Evolutionary conservation across 768 basidiomycete genomes (phyloP), one percentile per base, ranked within the genome.

Genomic region (Phlegmacium glaucopus): DNA sequence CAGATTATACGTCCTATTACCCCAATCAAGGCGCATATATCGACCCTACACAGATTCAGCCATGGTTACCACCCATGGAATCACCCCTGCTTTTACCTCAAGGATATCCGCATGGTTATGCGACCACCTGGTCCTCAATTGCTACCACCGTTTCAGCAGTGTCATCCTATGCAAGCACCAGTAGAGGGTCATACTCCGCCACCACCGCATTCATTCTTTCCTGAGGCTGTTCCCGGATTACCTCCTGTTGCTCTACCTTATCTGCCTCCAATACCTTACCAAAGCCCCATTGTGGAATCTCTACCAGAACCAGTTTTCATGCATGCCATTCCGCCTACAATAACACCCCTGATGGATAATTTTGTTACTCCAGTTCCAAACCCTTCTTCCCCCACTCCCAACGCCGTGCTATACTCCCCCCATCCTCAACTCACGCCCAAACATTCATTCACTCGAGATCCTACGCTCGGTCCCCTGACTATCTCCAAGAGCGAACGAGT

Each of bases 361-460:
- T n/a, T n/a, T n/a, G n/a, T n/a, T n/a, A n/a, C n/a, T n/a, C n/a
- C 22, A 22, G 22, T 22, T 22, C 22, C 22, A 22, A 22, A 22
- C n/a, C 22, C 22, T 16, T 51, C 50, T 11, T 54, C n/a, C n/a
- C n/a, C n/a, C n/a, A n/a, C n/a, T n/a, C n/a, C n/a, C 9, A 68
- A 68, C 5, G 67, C 72, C 6, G 57, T 77, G 1, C 53, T 84
- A 2, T 70, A 78, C 50, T 87, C 86, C 0, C 87, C 89, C 3
- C 79, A 83, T 7, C 87, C 88, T 0, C 68, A 84, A 43, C 72
- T 79, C 12, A 86, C 85, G 0, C 85, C 86, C 6, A 85, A 83
- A 53, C 72, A 73, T 35, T 79, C 82, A 0, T 80, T 73, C 48
- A 62, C 72, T 9, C 61, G 64, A 6, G 70, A 74, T 44, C 69